phyloP scores from a whole-genome alignment of 2,329 filamentous ascomycete species.

The Pseudogymnoascus sp. region DNA sequence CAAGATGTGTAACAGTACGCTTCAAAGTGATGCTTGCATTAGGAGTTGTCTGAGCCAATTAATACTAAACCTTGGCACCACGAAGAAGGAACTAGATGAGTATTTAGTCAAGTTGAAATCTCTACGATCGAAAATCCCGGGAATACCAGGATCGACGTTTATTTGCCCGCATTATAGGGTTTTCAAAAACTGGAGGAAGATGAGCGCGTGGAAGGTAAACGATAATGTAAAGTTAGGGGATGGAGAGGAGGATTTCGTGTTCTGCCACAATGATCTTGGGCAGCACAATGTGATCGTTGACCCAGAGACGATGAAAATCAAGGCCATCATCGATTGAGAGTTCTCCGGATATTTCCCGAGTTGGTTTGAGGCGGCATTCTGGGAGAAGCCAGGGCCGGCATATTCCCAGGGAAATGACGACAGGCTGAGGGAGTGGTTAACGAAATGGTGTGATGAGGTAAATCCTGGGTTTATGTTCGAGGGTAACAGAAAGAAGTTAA shows the following conservation, averaged over 20 bases:
- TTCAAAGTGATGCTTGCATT: neutral
- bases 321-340: constrained; percentile 34
- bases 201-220: constrained; percentile 11
- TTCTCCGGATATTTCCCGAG: constrained; percentile 31
- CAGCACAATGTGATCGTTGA: constrained; percentile 25
- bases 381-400: constrained; percentile 1
- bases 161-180: neutral
- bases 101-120: constrained; percentile 10
- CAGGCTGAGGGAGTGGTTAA: neutral
- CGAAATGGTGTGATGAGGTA: neutral
- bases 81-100: constrained; percentile 12
- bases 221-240: constrained; percentile 7
- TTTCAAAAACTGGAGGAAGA: neutral
- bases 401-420: neutral
- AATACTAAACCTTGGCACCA: neutral
- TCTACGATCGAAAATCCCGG: constrained; percentile 13
- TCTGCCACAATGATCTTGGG: constrained; percentile 26
- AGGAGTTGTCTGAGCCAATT: neutral
- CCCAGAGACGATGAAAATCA: constrained; percentile 27
- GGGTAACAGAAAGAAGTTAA: neutral
- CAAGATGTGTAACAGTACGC: neutral
- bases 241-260: constrained; percentile 17
- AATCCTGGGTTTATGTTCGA: neutral
- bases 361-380: constrained; percentile 24
- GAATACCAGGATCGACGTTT: neutral